Percentiles rank a stretch among this genome's conserved stretches.
These are phyloP conservation scores for Rubia occidens DNA, from an alignment of 305 asterid genomes.

Conservation along the genomic window DNA sequence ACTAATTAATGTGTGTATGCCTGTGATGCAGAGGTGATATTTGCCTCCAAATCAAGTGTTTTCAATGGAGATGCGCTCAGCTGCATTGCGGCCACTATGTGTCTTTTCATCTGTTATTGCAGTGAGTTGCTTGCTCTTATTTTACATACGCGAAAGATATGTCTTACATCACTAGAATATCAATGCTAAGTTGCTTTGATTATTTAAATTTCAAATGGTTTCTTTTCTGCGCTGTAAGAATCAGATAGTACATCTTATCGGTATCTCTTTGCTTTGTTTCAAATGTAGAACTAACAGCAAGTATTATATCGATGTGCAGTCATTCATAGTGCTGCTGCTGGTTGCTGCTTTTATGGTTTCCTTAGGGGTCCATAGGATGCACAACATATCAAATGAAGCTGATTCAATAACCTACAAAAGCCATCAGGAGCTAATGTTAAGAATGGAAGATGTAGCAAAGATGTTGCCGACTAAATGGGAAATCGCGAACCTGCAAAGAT, in stretches of 20 bases:
- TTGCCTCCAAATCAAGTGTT: not conserved
- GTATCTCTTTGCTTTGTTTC: not conserved
- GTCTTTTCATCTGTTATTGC: not conserved
- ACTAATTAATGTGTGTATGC: not conserved
- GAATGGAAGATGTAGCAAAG: conserved; percentile 15
- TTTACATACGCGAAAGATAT: not conserved
- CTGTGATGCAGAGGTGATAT: not conserved
- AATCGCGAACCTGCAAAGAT: conserved; percentile 12
- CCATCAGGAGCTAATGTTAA: conserved; percentile 20
- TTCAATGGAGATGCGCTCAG: not conserved
- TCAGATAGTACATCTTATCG: not conserved
- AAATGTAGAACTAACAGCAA: not conserved
- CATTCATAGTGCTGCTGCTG: conserved; percentile 24
- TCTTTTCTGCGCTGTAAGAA: not conserved
- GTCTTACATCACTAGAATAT: not conserved
- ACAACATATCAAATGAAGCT: conserved; percentile 27
- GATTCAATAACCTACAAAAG: conserved; percentile 15
- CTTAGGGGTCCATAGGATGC: conserved; percentile 30
- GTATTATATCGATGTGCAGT: conserved; percentile 22
- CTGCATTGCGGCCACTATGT: conserved; percentile 1
- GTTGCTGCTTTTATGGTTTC: conserved; percentile 33
- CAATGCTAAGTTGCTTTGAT: not conserved
- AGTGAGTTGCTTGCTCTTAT: conserved; percentile 5
- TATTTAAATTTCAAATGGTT: not conserved
- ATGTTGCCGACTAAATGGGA: conserved; percentile 16